A percentile compares a stretch with the other conserved stretches of the same genome.
phyloP scores from a whole-genome alignment of 129 eudicot species.

The Cynara cardunculus region DNA sequence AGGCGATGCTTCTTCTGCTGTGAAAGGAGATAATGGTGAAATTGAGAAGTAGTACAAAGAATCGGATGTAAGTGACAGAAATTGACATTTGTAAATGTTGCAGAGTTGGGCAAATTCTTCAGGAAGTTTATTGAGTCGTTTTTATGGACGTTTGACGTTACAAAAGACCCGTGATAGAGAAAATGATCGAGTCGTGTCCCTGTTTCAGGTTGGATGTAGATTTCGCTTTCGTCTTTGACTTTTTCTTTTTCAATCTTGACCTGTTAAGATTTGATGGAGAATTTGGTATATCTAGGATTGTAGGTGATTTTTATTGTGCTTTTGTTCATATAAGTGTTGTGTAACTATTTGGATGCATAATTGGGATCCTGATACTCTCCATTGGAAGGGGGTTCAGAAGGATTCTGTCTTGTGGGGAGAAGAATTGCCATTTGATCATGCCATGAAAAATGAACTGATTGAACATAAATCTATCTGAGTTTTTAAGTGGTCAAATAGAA shows the following conservation, averaged over 20 bases:
- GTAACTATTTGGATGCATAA: conserved; percentile 24
- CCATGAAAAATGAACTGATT: not conserved
- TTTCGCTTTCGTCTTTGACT: conserved; percentile 16
- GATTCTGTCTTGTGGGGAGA: conserved; percentile 5
- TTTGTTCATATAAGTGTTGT: conserved; percentile 28
- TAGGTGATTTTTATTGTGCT: conserved; percentile 18
- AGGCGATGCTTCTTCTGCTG: conserved; percentile 28
- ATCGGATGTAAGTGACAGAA: not conserved
- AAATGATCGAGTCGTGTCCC: not conserved
- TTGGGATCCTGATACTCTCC: conserved; percentile 10
- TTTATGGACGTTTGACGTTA: not conserved
- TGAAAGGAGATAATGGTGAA: conserved; percentile 33
- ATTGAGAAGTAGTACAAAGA: conserved; percentile 22
- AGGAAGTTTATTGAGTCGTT: not conserved
- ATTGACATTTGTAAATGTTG: conserved; percentile 5
- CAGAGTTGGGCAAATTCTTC: conserved; percentile 19
- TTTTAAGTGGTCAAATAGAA: not conserved
- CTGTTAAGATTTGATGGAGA: conserved; percentile 27
- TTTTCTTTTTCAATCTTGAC: conserved; percentile 10
- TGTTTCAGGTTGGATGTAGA: conserved; percentile 17
- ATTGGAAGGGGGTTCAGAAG: not conserved
- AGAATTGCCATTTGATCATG: conserved; percentile 1
- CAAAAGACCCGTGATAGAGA: conserved; percentile 8
- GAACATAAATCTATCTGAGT: not conserved
- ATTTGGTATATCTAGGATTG: conserved; percentile 17